Conservation (phyloP, 306 rosid genomes). For the Morella rubra region DNA sequence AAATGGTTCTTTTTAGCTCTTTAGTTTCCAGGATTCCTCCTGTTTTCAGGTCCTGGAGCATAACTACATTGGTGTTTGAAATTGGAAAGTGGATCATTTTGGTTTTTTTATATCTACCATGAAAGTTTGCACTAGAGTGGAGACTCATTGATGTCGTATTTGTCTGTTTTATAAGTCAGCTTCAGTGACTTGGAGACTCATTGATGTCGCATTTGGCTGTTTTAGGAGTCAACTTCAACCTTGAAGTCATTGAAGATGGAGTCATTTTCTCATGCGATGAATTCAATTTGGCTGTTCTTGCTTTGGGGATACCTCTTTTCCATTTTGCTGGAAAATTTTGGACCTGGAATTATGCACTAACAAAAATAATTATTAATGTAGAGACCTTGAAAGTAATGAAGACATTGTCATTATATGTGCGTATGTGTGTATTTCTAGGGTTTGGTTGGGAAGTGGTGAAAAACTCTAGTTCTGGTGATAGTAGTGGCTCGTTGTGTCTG, state of each 20-base stretch:
- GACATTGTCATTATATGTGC: neutral
- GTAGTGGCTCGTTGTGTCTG: neutral
- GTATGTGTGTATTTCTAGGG: neutral
- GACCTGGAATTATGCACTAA: neutral
- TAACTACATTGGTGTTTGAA: neutral
- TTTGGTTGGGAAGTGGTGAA: neutral
- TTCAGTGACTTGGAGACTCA: neutral
- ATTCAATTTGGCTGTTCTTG: neutral
- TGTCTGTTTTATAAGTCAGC: neutral
- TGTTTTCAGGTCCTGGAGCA: neutral
- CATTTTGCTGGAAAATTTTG: neutral
- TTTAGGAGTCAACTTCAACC: neutral
- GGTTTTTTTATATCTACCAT: neutral
- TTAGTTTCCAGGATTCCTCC: neutral
- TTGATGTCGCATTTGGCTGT: neutral
- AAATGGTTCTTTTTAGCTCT: neutral
- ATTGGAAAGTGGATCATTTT: neutral
- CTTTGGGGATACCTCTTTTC: neutral
- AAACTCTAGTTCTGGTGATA: neutral
- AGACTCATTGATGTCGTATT: neutral
- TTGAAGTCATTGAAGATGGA: neutral
- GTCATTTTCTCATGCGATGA: neutral
- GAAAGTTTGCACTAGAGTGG: neutral
- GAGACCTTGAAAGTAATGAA: neutral
- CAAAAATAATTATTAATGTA: neutral